Conservation (phyloP, 2,329 filamentous ascomycete species). For the Grosmannia penicillata region DNA sequence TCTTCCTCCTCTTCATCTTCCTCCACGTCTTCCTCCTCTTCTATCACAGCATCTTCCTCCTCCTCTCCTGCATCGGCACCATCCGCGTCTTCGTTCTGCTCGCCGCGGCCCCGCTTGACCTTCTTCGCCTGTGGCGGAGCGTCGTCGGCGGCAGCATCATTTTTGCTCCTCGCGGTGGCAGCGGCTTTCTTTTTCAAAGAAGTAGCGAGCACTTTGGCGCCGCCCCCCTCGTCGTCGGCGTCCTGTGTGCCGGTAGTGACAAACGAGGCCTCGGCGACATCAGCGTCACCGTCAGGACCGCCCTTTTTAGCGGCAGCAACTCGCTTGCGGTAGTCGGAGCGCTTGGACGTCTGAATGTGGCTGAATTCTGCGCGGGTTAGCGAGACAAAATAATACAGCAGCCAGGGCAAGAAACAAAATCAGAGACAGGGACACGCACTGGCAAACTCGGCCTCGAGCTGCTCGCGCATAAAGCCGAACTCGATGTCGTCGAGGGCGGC, state of each 20-base stretch:
- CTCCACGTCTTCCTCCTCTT: slow-evolving; percentile 31
- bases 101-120: slow-evolving; percentile 19
- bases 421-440: slow-evolving; percentile 33
- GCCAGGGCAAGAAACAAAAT: not conserved
- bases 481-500: slow-evolving; percentile 64
- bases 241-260: not conserved
- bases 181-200: not conserved
- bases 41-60: slow-evolving; percentile 29
- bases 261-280: not conserved
- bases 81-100: slow-evolving; percentile 16
- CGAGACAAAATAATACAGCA: not conserved
- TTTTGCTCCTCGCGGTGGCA: not conserved
- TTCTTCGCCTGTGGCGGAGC: slow-evolving; percentile 21
- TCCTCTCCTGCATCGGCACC: slow-evolving; percentile 21
- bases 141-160: slow-evolving; percentile 6
- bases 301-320: slow-evolving; percentile 48
- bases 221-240: slow-evolving; percentile 10
- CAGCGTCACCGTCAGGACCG: slow-evolving; percentile 11
- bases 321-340: slow-evolving; percentile 56
- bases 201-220: slow-evolving; percentile 10
- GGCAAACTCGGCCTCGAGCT: slow-evolving; percentile 60
- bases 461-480: slow-evolving; percentile 53
- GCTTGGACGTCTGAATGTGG: slow-evolving; percentile 57
- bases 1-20: slow-evolving; percentile 26
- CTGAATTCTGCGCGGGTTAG: slow-evolving; percentile 47